Conservation (phyloP, 192 early-diverging fungal species). For the Backusella parvicylindrica region DNA sequence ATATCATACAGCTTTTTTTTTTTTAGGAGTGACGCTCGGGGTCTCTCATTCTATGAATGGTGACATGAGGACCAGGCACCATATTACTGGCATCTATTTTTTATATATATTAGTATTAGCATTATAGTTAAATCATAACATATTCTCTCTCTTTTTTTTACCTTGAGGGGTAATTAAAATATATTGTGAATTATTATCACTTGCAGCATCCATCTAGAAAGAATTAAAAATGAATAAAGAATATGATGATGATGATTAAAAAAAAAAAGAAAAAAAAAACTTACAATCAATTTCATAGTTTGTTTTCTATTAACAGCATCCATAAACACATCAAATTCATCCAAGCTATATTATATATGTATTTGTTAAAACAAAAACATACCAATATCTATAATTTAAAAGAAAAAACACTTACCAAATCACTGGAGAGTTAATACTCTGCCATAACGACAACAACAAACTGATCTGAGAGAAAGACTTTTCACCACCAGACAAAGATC, state of each 20-base stretch:
- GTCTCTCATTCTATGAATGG: constrained; percentile 56
- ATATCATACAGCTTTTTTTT: neutral
- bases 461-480: constrained; percentile 95
- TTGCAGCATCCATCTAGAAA: constrained; percentile 68
- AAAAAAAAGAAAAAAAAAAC: neutral
- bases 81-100: constrained; percentile 66
- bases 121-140: too few relatives aligned
- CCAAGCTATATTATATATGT: constrained; percentile 49
- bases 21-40: constrained; percentile 35
- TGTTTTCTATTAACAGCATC: constrained; percentile 93
- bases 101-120: neutral
- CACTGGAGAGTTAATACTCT: constrained; percentile 86
- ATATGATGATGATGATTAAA: neutral
- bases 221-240: neutral
- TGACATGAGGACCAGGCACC: constrained; percentile 50
- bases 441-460: constrained; percentile 91
- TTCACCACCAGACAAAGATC: constrained; percentile 94
- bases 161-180: constrained; percentile 93
- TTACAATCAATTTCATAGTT: constrained; percentile 82
- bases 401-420: constrained; percentile 51
- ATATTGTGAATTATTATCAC: constrained; percentile 75
- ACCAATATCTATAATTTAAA: neutral
- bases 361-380: neutral
- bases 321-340: constrained; percentile 99
- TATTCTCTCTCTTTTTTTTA: too few relatives aligned